Base-by-base conservation (phyloP, 2,329 filamentous ascomycete genomes). In the Pestalotiopsis sp. region DNA sequence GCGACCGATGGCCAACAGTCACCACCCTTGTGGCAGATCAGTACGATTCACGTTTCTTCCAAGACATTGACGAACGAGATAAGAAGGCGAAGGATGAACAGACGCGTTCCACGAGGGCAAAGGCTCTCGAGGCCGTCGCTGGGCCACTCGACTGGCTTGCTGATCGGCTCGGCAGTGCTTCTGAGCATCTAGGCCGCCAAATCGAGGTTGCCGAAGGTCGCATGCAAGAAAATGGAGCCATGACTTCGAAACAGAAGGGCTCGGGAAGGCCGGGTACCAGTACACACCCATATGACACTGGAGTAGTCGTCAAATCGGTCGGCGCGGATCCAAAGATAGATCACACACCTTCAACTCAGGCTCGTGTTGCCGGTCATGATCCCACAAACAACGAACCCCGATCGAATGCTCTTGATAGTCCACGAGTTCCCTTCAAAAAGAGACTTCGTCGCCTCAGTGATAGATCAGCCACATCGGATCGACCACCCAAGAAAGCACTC, bases 241-340 rank as follows among this genome's bases (percentile, higher is more conserved):
- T 38, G 3, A 67, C 67, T 31, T 66, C 49, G 7, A 49, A 41
- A 2, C 27, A n/a, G 14, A 17, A 59, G 20, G 58, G 61, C n/a
- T 69, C 69, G 13, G 57, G 59, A 4, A 73, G 68, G 27, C 76
- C 76, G 1, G 77, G 77, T 4, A 72, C 73, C 62, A 78, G 76
- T 68, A 78, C 72, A 13, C 74, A 78, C 38, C 77, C 77, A 0
- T 78, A 78, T 61, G 76, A 78, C 56, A 78, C 76, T 4, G 75
- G 71, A 0, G 41, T 75, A 41, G 68, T 40, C 31, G 31, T 36
- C 36, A 17, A 31, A 14, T 23, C 20, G 14, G 20, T 3, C 13
- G 49, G 36, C 9, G 25, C 31, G 14, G 27, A 7, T 63, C 31
- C 38, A 23, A 45, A 63, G 14, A 14, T 31, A 27, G 6, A 14